phyloP scores from a whole-genome alignment of 208 protist genomes.

The Wallacemonas sp. region DNA sequence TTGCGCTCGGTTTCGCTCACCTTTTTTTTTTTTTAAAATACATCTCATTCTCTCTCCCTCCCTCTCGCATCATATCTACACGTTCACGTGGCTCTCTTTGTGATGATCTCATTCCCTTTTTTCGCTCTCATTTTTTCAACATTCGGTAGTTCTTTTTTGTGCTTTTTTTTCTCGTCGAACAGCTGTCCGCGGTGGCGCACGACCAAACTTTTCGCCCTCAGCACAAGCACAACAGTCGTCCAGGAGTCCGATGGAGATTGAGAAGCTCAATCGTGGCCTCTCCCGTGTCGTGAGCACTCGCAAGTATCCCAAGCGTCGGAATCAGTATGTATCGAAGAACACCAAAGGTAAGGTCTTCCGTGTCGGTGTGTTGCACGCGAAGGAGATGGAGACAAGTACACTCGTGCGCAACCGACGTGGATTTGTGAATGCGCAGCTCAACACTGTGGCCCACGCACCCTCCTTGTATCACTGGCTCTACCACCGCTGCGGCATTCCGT shows the following conservation, averaged over 20 bases:
- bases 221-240: background rate
- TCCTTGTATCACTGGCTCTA: constrained; percentile 90
- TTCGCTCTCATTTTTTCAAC: too few relatives aligned
- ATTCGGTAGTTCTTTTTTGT: too few relatives aligned
- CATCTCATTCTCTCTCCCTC: too few relatives aligned
- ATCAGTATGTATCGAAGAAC: constrained; percentile 39
- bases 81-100: too few relatives aligned
- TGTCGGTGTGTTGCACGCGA: constrained; percentile 67
- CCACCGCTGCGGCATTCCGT: constrained; percentile 85
- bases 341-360: constrained; percentile 78
- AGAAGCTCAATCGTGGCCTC: constrained; percentile 76
- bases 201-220: background rate
- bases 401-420: constrained; percentile 73
- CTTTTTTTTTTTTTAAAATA: too few relatives aligned
- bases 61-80: too few relatives aligned
- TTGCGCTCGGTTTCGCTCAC: too few relatives aligned
- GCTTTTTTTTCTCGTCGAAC: too few relatives aligned
- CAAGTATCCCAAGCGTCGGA: constrained; percentile 36
- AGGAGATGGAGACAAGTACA: constrained; percentile 58
- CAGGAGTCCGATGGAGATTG: constrained; percentile 34
- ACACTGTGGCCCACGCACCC: constrained; percentile 81
- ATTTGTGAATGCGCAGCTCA: constrained; percentile 79
- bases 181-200: too few relatives aligned
- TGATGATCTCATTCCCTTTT: too few relatives aligned
- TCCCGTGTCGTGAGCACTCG: constrained; percentile 62